Evolutionary conservation across 441 rosid species (phyloP).

Genomic region (Erodium moschatum): DNA sequence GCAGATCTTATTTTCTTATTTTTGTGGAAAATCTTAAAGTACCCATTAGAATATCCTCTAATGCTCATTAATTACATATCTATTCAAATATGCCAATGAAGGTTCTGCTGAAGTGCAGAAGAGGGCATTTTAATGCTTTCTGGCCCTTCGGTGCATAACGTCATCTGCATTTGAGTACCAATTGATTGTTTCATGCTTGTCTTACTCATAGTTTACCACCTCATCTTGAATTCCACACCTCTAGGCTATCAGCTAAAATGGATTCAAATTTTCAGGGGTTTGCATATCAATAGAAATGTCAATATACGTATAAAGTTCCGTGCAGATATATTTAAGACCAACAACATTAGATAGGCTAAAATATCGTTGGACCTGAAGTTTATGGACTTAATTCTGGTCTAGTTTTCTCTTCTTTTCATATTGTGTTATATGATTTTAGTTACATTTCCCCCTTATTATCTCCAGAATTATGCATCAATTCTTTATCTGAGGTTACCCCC

Average conservation of each 20-base stretch:
- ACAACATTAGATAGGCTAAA: not conserved
- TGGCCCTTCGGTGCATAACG: not conserved
- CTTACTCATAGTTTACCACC: not conserved
- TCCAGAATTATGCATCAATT: constrained; percentile 80
- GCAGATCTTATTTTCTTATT: not conserved
- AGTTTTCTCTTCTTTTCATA: not conserved
- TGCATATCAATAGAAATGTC: not conserved
- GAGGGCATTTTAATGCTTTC: not conserved
- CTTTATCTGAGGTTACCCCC: constrained; percentile 81
- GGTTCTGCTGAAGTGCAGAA: not conserved
- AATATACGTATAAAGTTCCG: not conserved
- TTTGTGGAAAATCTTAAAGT: not conserved
- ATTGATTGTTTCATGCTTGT: not conserved
- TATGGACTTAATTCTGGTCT: not conserved
- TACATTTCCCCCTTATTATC: constrained; percentile 15
- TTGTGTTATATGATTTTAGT: not conserved
- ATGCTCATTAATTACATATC: not conserved
- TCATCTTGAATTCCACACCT: not conserved
- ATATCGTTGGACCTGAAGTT: not conserved
- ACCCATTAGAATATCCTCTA: not conserved
- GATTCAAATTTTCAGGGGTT: not conserved
- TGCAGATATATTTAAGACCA: not conserved
- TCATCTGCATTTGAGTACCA: not conserved
- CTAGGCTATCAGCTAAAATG: not conserved
- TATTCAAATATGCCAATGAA: not conserved